A percentile compares a stretch with the other conserved stretches of the same genome.
These are phyloP conservation scores for Phylloporus sp. DNA, from an alignment of 1,284 basidiomycete species.

Conservation along the genomic window DNA sequence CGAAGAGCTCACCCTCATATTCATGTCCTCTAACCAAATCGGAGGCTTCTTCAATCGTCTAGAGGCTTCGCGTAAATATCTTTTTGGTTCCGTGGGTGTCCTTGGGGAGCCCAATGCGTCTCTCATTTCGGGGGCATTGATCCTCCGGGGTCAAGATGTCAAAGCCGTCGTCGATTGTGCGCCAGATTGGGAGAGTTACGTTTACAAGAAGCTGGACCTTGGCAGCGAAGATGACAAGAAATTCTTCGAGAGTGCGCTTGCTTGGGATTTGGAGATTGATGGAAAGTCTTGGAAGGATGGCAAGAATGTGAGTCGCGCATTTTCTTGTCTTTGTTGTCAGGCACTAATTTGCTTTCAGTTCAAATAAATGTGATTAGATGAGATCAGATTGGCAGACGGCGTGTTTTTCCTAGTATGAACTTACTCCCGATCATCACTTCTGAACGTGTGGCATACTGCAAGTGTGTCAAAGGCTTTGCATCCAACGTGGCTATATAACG, in stretches of 20 bases:
- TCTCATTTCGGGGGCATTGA: slow-evolving; percentile 79
- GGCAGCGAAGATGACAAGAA: slow-evolving; percentile 74
- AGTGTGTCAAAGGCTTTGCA: no score
- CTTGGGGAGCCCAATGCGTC: slow-evolving; percentile 82
- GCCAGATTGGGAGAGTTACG: slow-evolving; percentile 93
- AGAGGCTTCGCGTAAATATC: slow-evolving; percentile 93
- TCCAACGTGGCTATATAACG: no score
- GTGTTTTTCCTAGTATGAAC: no score
- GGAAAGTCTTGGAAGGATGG: slow-evolving; percentile 90
- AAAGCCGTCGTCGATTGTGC: slow-evolving; percentile 80
- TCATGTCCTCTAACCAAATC: slow-evolving; percentile 93
- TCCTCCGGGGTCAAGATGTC: slow-evolving; percentile 78
- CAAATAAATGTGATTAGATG: slow-evolving; percentile 22
- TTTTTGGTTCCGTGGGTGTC: slow-evolving; percentile 93
- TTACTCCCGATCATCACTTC: no score
- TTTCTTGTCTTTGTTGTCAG: neutral
- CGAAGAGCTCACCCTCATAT: slow-evolving; percentile 88
- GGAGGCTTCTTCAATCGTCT: slow-evolving; percentile 97
- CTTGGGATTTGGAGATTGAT: slow-evolving; percentile 88
- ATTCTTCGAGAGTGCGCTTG: slow-evolving; percentile 89
- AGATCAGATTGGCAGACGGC: slow-evolving; percentile 32
- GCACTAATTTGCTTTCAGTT: slow-evolving; percentile 23
- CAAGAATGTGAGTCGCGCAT: slow-evolving; percentile 68
- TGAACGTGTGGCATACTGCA: no score
- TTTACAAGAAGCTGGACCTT: slow-evolving; percentile 75